phyloP scores from a whole-genome alignment of 2,329 filamentous ascomycete genomes.

The Ceratocystis lukuohia region DNA sequence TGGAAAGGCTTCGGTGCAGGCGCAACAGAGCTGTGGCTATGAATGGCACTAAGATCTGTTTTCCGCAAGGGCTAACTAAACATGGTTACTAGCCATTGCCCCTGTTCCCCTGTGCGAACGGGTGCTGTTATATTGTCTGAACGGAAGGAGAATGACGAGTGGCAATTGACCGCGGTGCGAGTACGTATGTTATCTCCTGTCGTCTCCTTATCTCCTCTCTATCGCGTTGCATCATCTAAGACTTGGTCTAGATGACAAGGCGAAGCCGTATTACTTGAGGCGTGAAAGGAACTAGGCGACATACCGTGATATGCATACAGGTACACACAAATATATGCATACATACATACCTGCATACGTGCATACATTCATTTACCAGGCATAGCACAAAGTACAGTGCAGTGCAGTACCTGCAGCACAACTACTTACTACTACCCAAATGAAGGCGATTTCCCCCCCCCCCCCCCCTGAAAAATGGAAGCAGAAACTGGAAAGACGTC shows the following conservation, averaged over 20 bases:
- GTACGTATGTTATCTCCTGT: too few species aligned
- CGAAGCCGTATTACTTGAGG: too few species aligned
- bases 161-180: too few species aligned
- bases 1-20: neutral
- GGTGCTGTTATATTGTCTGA: too few species aligned
- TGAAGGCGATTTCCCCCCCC: neutral
- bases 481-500: neutral
- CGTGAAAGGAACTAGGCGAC: too few species aligned
- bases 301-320: neutral
- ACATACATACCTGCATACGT: neutral
- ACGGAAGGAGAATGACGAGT: too few species aligned
- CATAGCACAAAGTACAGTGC: neutral
- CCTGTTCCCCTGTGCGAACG: too few species aligned
- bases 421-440: too few species aligned
- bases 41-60: neutral
- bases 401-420: neutral
- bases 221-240: too few species aligned
- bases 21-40: neutral
- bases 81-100: too few species aligned
- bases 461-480: neutral
- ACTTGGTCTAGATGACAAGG: too few species aligned
- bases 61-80: neutral
- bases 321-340: neutral
- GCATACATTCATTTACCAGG: neutral
- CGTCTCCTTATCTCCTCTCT: too few species aligned